Evolutionary conservation across 1,284 basidiomycete species (phyloP).

Genomic region (Cutaneotrichosporon sp.): DNA sequence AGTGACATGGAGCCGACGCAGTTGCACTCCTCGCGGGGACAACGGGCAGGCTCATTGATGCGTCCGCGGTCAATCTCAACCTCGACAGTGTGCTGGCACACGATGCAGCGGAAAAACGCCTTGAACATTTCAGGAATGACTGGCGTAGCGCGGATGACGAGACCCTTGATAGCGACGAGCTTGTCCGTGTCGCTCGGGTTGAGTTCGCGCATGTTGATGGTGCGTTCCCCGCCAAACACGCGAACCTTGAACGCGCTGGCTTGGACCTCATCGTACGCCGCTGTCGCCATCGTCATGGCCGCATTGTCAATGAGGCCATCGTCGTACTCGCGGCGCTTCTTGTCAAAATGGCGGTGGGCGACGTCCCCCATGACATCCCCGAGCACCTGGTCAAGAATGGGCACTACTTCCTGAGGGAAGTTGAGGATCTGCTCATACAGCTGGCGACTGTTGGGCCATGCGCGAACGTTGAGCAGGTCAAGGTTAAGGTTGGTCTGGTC

Average conservation of each 20-base stretch:
- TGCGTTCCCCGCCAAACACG: constrained; percentile 69
- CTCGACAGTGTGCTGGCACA: constrained; percentile 88
- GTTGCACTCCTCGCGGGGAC: constrained; percentile 87
- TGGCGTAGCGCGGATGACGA: constrained; percentile 94
- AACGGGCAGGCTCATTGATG: constrained; percentile 85
- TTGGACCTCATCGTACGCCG: constrained; percentile 64
- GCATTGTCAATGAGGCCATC: constrained; percentile 49
- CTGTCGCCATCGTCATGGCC: constrained; percentile 57
- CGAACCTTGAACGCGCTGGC: constrained; percentile 74
- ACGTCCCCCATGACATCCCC: constrained; percentile 82
- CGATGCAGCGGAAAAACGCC: constrained; percentile 96
- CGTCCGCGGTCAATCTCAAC: constrained; percentile 94
- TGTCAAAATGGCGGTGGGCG: constrained; percentile 69
- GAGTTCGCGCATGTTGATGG: constrained; percentile 83
- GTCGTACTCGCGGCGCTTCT: constrained; percentile 25
- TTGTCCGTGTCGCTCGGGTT: constrained; percentile 95
- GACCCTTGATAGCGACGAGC: constrained; percentile 88
- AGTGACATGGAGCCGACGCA: constrained; percentile 84
- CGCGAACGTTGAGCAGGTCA: constrained; percentile 79
- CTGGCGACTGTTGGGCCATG: constrained; percentile 80
- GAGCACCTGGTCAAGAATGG: constrained; percentile 92
- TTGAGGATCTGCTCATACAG: constrained; percentile 73
- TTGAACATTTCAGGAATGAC: constrained; percentile 98
- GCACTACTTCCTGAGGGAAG: constrained; percentile 94
- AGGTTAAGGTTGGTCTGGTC: constrained; percentile 89